Base-by-base conservation (phyloP, 495 filamentous ascomycete genomes). In the Staphylotrichum longicolle region DNA sequence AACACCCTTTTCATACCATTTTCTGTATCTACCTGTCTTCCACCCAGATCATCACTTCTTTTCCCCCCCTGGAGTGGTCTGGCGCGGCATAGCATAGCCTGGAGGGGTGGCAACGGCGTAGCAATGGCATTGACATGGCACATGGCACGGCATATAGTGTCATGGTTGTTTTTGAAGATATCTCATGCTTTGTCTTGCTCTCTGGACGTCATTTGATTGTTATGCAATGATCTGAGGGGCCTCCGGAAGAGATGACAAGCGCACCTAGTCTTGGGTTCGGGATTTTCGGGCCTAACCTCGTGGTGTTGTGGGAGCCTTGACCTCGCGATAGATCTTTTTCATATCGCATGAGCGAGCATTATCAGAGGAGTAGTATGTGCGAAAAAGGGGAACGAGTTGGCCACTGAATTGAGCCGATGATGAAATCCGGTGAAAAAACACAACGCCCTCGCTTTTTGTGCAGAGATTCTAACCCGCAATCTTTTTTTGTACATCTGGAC, bases 401-500 rank as follows among this genome's bases (percentile, higher is more conserved):
- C 20, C 20, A 27, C 20, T 27, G 0, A 27, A 27, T 27, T 27
- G 20, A 1, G 20, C 20, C 20, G 20, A 27, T 27, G 20, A 27
- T 27, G 20, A 27, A 1, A 27, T 27, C 1, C 20, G 20, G 20
- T 27, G 20, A 27, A 27, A 27, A 27, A 27, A 0, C 0, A 41
- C 35, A 54, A 54, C 35, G 30, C 10, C 2, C 35, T 54, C 42
- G 42, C 44, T 27, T 27, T 47, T 39, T 57, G n/a, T 10, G 55
- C 55, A 30, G 11, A 45, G 27, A 9, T 37, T 46, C 54, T 39
- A 48, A 48, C 11, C 37, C 12, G 41, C 41, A 34, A 12, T 14
- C 35, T 56, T 45, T 46, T 46, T 27, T 27, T 27, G 27, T 50
- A 58, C 56, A 58, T 50, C 47, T 39, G 6, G 52, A 55, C 39